phyloP scores from a whole-genome alignment of 2,329 filamentous ascomycete genomes.

The Clarireedia monteithiana region DNA sequence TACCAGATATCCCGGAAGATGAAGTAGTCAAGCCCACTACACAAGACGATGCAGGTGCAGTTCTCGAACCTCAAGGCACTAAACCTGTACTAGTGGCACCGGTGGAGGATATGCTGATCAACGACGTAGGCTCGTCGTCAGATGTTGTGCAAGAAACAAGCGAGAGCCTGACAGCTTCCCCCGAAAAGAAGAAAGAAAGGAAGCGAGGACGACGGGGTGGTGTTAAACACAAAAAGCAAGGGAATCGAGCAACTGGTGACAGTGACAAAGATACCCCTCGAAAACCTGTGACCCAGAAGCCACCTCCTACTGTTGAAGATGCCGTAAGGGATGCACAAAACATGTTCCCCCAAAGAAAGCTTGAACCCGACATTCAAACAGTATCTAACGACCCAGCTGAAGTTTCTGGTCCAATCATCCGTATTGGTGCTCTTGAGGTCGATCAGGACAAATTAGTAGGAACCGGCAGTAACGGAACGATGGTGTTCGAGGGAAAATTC shows the following conservation, averaged over 20 bases:
- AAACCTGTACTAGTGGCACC: not conserved
- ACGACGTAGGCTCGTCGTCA: not conserved
- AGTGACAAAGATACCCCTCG: conserved; percentile 24
- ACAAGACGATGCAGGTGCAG: not conserved
- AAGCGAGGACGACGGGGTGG: conserved; percentile 67
- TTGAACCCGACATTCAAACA: conserved; percentile 56
- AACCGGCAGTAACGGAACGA: conserved; percentile 91
- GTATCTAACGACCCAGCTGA: conserved; percentile 50
- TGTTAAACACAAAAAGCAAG: conserved; percentile 52
- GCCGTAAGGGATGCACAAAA: conserved; percentile 52
- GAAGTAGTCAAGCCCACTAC: not conserved
- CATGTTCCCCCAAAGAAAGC: conserved; percentile 42
- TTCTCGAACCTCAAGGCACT: not conserved
- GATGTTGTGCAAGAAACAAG: not conserved
- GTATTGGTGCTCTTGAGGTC: conserved; percentile 57
- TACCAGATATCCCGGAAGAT: not conserved
- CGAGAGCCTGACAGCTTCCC: conserved; percentile 27
- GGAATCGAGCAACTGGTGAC: conserved; percentile 37
- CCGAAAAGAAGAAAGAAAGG: conserved; percentile 46
- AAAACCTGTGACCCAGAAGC: conserved; percentile 13
- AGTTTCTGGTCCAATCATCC: conserved; percentile 50
- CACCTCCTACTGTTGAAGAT: conserved; percentile 46
- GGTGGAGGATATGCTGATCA: not conserved
- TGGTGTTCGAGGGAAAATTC: conserved; percentile 91
- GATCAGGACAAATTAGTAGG: conserved; percentile 56